Base-by-base conservation (phyloP, 2,329 filamentous ascomycete genomes). In the Cladosporium colombiae region DNA sequence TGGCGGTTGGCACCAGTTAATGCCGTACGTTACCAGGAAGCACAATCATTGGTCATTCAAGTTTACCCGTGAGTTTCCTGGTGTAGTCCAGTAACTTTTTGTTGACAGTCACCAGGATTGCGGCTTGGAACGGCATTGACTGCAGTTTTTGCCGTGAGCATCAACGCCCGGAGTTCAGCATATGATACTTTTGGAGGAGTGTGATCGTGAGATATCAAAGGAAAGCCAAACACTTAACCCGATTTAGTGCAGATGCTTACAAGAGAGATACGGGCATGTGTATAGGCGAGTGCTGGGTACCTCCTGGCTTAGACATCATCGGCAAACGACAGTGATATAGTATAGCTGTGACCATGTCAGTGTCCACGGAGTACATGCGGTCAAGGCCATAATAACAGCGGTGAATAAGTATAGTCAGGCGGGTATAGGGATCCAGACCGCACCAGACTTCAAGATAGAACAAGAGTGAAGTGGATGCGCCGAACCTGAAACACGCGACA, bases 401-500 rank as follows among this genome's bases (percentile, higher is more conserved):
- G 50, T 53, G 50, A 53, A 53, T 53, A 53, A 53, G 18, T n/a
- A 53, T 55, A 21, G 8, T 21, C 29, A 55, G n/a, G 33, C 29
- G 29, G 8, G 52, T 55, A 31, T n/a, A 55, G 25, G 29, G 52
- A 21, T 55, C 18, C n/a, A 55, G 52, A 55, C 27, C 52, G 27
- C 21, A 21, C 10, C 27, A 55, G 5, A 13, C 8, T 46, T 46
- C 11, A 21, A 21, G 10, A 46, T 21, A 46, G 52, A 21, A 29
- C 16, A 33, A 14, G 29, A 33, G 52, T 33, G 52, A 55, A 33
- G 52, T 55, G 52, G 33, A 31, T 27, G 14, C 50, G 14, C 50
- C n/a, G 16, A 55, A 55, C 4, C 52, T 55, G 52, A 55, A 55
- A 55, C 52, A 55, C 18, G 29, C 52, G 52, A 55, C 11, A 33